Evolutionary conservation across 1,284 basidiomycete species (phyloP), one percentile per base, ranked within the genome.

Genomic region (Athelia psychrophila): DNA sequence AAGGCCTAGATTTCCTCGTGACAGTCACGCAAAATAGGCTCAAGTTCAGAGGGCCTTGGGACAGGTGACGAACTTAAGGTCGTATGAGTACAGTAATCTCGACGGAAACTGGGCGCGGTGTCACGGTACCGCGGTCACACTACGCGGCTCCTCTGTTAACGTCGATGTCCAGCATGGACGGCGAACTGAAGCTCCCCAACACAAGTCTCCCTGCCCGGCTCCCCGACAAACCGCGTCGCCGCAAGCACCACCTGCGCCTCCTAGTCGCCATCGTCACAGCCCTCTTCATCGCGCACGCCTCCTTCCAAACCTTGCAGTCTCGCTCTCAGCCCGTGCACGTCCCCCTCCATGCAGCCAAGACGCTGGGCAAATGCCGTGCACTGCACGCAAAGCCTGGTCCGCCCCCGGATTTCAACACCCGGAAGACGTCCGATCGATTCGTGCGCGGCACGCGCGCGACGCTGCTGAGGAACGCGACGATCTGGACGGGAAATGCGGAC

Each of bases 401-500:
- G 20, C 76, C 86, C 8, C 66, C 67, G 0, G 65, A 77, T 50
- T 89, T 88, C 59, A 65, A 76, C 53, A 58, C 65, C 25, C 78
- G 93, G 20, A 75, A 69, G 0, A 61, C 66, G 36, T 91, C 84
- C 12, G 91, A 95, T 63, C 76, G 91, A 20, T 91, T 78, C 59
- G 85, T 80, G 24, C 59, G 70, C 8, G 85, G 83, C 6, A 89
- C 88, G 1, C 73, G 73, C 20, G 71, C 86, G 3, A 81, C 82
- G 2, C 73, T 88, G 56, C 80, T 95, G 54, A 77, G 74, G 64
- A 94, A 94, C 63, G 92, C 84, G 15, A 91, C 83, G 0, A 76
- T 95, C n/a, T 93, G 91, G 91, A 93, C 91, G 1, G 91, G 91
- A 44, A 76, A 76, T 46, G 67, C 79, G 30, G 73, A 80, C 38